A percentile compares a stretch with the other conserved stretches of the same genome.
These are phyloP conservation scores for Colletotrichum magnum DNA, from an alignment of 2,329 filamentous ascomycete genomes.

Conservation along the genomic window DNA sequence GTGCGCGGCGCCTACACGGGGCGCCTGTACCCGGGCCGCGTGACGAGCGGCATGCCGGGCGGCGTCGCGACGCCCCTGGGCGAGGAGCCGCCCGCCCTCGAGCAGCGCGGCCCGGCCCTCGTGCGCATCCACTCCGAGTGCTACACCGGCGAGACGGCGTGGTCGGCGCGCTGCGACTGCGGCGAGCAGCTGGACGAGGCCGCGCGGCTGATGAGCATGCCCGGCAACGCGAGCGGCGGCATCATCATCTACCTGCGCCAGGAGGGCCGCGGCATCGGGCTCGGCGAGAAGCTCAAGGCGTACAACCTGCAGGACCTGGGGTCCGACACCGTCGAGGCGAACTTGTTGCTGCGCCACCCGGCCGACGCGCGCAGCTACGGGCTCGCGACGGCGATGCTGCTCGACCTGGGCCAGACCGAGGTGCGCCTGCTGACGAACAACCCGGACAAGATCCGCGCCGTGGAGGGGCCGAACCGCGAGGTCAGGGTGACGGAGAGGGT, in stretches of 20 bases:
- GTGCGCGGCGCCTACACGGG: slow-evolving; percentile 94
- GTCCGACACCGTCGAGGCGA: slow-evolving; percentile 97
- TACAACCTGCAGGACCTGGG: slow-evolving; percentile 98
- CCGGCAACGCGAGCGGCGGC: slow-evolving; percentile 71
- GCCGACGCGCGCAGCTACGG: slow-evolving; percentile 96
- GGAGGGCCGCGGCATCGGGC: slow-evolving; percentile 94
- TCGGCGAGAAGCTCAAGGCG: slow-evolving; percentile 96
- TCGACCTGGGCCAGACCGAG: slow-evolving; percentile 84
- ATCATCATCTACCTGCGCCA: slow-evolving; percentile 97
- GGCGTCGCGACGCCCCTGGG: slow-evolving; percentile 47
- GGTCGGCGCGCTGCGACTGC: slow-evolving; percentile 97
- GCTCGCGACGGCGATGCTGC: slow-evolving; percentile 93
- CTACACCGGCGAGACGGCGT: slow-evolving; percentile 98
- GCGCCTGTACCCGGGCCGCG: slow-evolving; percentile 86
- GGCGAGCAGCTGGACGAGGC: slow-evolving; percentile 98
- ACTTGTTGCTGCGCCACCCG: slow-evolving; percentile 89
- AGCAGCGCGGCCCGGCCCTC: slow-evolving; percentile 69
- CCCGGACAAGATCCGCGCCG: slow-evolving; percentile 94
- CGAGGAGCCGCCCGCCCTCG: slow-evolving; percentile 28
- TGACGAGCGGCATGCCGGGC: slow-evolving; percentile 75
- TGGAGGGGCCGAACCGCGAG: slow-evolving; percentile 92
- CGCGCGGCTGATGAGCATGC: slow-evolving; percentile 89
- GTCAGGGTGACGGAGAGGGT: slow-evolving; percentile 90
- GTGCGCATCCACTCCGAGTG: slow-evolving; percentile 98
- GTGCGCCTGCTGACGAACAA: slow-evolving; percentile 95